Percentiles rank a stretch among this genome's conserved stretches.
Evolutionary conservation across 805 yeast species (phyloP).

Genomic region (Saccharomyces jurei): DNA sequence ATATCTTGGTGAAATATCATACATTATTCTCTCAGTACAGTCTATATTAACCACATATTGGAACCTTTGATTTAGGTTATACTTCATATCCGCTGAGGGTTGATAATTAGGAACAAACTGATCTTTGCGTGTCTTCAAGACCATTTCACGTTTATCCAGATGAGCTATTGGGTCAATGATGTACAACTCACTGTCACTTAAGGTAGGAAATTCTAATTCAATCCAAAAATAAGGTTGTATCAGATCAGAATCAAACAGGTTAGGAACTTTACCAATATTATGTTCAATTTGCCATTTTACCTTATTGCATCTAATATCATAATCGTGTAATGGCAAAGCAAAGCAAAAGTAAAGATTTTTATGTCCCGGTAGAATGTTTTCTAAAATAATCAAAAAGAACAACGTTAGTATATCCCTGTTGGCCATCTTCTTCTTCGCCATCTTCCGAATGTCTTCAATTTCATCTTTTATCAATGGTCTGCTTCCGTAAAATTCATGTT

Average conservation of each 20-base stretch:
- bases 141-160: conserved; percentile 10
- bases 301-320: conserved; percentile 2
- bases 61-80: conserved; percentile 10
- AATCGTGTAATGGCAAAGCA: conserved; percentile 19
- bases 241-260: conserved; percentile 21
- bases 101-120: conserved; percentile 7
- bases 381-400: conserved; percentile 18
- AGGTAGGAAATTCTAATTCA: conserved; percentile 8
- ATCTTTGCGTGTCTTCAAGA: conserved; percentile 5
- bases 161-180: conserved; percentile 22
- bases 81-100: conserved; percentile 3
- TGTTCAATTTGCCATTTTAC: conserved; percentile 2
- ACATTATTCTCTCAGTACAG: conserved; percentile 3
- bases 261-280: conserved; percentile 11
- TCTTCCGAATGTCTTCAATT: conserved; percentile 8
- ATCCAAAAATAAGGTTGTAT: conserved; percentile 24
- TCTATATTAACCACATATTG: conserved; percentile 13
- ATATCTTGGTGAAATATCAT: conserved; percentile 22
- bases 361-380: conserved; percentile 8
- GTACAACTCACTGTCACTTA: conserved; percentile 5
- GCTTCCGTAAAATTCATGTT: conserved; percentile 14
- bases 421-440: conserved; percentile 18
- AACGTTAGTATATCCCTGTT: conserved; percentile 18
- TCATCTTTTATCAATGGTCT: conserved; percentile 7
- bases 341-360: conserved; percentile 13